phyloP scores from a whole-genome alignment of 306 rosid genomes.

The Cucurbita argyrosperma region DNA sequence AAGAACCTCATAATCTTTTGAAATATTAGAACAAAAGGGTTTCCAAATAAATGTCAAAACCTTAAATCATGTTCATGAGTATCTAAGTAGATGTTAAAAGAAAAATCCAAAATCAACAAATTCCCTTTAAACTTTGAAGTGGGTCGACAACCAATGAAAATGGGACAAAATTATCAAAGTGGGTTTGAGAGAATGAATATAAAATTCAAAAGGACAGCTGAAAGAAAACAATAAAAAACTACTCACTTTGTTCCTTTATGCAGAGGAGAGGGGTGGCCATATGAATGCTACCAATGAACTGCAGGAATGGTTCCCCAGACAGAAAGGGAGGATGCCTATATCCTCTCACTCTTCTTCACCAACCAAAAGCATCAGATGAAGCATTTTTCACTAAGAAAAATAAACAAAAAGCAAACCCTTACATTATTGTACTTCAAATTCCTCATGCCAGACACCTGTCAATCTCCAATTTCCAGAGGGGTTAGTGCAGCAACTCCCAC shows the following conservation, averaged over 20 bases:
- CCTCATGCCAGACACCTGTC: constrained; percentile 9
- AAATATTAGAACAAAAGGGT: no score
- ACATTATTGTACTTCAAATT: constrained; percentile 4
- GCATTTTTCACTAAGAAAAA: not conserved
- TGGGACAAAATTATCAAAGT: not conserved
- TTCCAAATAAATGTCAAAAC: not conserved
- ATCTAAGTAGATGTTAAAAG: not conserved
- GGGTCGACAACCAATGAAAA: not conserved
- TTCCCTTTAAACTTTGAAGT: not conserved
- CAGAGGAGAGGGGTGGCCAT: not conserved
- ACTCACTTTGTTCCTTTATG: not conserved
- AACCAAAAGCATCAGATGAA: not conserved
- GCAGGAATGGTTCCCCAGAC: not conserved
- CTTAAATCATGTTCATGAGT: not conserved
- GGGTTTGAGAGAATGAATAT: not conserved
- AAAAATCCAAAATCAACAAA: not conserved
- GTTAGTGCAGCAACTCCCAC: not conserved
- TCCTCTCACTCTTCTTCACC: not conserved
- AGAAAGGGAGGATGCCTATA: not conserved
- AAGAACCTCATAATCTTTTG: not conserved
- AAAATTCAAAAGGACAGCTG: not conserved
- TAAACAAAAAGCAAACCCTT: not conserved
- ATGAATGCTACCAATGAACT: not conserved
- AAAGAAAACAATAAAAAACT: not conserved
- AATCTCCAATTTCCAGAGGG: not conserved